Base-by-base conservation (phyloP, 306 rosid species). In the Vigna unguiculata region DNA sequence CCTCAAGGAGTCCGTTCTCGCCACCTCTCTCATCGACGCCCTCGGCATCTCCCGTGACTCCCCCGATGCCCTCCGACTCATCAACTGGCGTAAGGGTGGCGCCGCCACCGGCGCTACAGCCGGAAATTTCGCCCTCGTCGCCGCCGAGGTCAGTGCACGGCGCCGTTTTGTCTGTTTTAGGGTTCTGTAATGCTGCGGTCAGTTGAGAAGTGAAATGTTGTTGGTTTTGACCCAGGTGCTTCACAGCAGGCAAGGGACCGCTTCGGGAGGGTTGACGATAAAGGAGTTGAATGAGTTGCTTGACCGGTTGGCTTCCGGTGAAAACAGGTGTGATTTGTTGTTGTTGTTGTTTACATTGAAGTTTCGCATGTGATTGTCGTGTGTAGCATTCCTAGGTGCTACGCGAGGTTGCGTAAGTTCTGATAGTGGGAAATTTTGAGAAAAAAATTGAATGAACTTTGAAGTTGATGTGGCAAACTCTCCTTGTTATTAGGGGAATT, bases 1-100 rank as follows among this genome's bases (percentile, higher is more conserved):
- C 54, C 97, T 94, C 82, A 91, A 90, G 81, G 98, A 94, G 86
- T 90, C 96, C 4, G 90, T 89, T 6, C 93, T 94, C 67, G 97
- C 98, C 61, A 89, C 88, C 30, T 90, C 86, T 66, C 96, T 91
- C 72, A 88, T 90, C 57, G 98, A 91, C 70, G 98, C 95, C 19
- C 95, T 94, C 38, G 91, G 91, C 78, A 83, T 94, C 80, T 78
- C 98, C 19, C 81, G 88, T 28, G 97, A 94, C 64, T 91, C 98
- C 30, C 90, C 83, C 6, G 98, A 94, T 69, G 96, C 97, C 38
- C 76, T 82, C 19, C 91, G 94, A 57, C 98, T 94, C 79, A 46
- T 91, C 82, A 91, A 94, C 71, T 94, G 98, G 98, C 91, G 98
- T 43, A 94, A 87, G 71, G 98, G 96, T 5, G 97, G 96, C 15